Percentiles rank a stretch among this genome's conserved stretches.
These are phyloP conservation scores for Phytophthora ohioensis DNA, from an alignment of 352 stramenopile genomes.

Conservation along the genomic window DNA sequence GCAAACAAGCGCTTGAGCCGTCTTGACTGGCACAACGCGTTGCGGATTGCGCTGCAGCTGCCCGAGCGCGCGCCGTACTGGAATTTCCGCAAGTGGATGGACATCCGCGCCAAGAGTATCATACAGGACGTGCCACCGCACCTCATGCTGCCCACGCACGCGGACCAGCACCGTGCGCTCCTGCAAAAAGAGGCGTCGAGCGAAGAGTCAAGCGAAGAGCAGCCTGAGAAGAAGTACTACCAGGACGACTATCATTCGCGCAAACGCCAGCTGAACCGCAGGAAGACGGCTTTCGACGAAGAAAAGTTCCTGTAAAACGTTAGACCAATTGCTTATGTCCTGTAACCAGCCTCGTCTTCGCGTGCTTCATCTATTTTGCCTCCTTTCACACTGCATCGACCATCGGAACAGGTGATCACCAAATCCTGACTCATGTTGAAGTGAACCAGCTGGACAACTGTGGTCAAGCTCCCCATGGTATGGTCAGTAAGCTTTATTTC, in stretches of 20 bases:
- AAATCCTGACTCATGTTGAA: conserved; percentile 3
- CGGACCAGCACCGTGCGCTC: conserved; percentile 35
- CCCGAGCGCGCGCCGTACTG: conserved; percentile 79
- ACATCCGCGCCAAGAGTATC: conserved; percentile 66
- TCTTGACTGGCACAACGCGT: conserved; percentile 82
- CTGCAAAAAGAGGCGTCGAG: conserved; percentile 27
- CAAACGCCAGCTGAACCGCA: conserved; percentile 44
- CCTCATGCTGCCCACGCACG: conserved; percentile 62
- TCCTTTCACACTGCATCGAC: conserved; percentile 2
- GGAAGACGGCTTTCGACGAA: conserved; percentile 34
- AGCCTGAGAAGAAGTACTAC: conserved; percentile 21
- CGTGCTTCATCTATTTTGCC: not conserved
- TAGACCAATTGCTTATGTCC: conserved; percentile 33
- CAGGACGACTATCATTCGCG: conserved; percentile 46
- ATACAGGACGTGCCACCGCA: conserved; percentile 63
- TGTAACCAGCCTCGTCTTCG: conserved; percentile 26
- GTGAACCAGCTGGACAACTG: conserved; percentile 12
- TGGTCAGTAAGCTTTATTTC: conserved; percentile 7
- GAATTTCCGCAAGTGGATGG: conserved; percentile 91
- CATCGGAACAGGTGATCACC: conserved; percentile 3
- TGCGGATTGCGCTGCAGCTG: conserved; percentile 65
- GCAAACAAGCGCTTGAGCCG: conserved; percentile 78
- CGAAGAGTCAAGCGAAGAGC: not conserved
- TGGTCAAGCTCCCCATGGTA: conserved; percentile 1
- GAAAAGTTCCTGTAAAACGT: conserved; percentile 51